phyloP scores from a whole-genome alignment of 2,329 filamentous ascomycete genomes.

The Colletotrichum sp. region DNA sequence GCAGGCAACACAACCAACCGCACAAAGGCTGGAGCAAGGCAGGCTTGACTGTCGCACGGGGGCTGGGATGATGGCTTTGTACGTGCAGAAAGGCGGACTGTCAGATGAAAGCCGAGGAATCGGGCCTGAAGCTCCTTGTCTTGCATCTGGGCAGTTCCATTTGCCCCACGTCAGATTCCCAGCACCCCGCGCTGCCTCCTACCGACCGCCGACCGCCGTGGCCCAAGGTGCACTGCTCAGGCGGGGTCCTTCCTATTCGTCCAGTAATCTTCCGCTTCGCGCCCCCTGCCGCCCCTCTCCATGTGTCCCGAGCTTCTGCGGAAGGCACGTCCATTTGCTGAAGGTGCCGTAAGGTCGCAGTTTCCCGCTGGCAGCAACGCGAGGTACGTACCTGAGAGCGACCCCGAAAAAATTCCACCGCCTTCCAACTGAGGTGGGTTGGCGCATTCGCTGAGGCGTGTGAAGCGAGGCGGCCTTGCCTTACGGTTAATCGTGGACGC shows the following conservation, averaged over 20 bases:
- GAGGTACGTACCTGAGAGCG: conserved; percentile 10
- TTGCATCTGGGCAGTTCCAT: conserved; percentile 19
- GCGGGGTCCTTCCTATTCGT: conserved; percentile 15
- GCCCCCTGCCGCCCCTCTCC: background rate
- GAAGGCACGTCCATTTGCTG: background rate
- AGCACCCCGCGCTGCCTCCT: conserved; percentile 12
- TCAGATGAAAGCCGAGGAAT: conserved; percentile 21
- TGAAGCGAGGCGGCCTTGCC: conserved; percentile 1
- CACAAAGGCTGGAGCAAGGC: background rate
- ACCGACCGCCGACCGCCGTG: background rate
- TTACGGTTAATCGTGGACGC: background rate
- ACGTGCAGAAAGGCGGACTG: conserved; percentile 17
- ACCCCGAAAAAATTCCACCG: conserved; percentile 16
- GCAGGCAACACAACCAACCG: background rate
- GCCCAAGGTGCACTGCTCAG: background rate
- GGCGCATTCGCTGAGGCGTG: conserved; percentile 7
- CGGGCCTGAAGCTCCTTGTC: conserved; percentile 19
- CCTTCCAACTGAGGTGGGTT: conserved; percentile 2
- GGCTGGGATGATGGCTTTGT: conserved; percentile 16
- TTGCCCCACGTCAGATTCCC: conserved; percentile 16
- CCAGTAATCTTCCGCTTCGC: background rate
- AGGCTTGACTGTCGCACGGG: background rate
- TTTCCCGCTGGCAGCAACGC: background rate
- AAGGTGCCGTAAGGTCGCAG: background rate
- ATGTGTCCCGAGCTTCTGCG: background rate